Evolutionary conservation across 1,284 basidiomycete species (phyloP).

Genomic region (Gymnopus androsaceus): DNA sequence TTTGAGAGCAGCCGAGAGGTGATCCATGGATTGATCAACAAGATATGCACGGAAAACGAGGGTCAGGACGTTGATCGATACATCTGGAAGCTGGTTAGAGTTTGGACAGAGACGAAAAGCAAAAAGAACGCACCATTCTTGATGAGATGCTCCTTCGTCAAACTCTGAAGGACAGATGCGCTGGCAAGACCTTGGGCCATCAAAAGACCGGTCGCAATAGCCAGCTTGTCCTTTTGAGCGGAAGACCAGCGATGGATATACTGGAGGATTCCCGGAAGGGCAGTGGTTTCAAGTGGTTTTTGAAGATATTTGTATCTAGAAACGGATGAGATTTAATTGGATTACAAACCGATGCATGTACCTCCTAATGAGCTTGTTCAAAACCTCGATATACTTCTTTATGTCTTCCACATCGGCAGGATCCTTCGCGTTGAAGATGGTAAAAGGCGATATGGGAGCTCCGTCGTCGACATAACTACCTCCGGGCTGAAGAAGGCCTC

Average conservation of each 20-base stretch:
- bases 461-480: slow-evolving; percentile 89
- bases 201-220: slow-evolving; percentile 79
- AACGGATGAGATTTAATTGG: slow-evolving; percentile 19
- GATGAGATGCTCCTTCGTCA: slow-evolving; percentile 92
- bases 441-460: slow-evolving; percentile 79
- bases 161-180: slow-evolving; percentile 74
- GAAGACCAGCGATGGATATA: slow-evolving; percentile 86
- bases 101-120: slow-evolving; percentile 1
- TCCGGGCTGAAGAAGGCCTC: slow-evolving; percentile 93
- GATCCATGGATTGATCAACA: slow-evolving; percentile 81
- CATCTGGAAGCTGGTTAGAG: slow-evolving; percentile 46
- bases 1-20: slow-evolving; percentile 77
- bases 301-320: slow-evolving; percentile 96
- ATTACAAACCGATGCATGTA: slow-evolving; percentile 31
- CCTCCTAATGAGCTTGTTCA: slow-evolving; percentile 95
- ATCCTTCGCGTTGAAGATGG: slow-evolving; percentile 79
- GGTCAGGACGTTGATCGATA: slow-evolving; percentile 78
- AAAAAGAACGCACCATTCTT: slow-evolving; percentile 73
- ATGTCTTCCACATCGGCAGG: slow-evolving; percentile 80
- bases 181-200: slow-evolving; percentile 81
- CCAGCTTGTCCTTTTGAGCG: slow-evolving; percentile 79
- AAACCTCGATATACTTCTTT: slow-evolving; percentile 89
- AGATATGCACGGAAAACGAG: slow-evolving; percentile 83
- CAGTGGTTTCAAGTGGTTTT: slow-evolving; percentile 87
- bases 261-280: slow-evolving; percentile 84